These are phyloP conservation scores for Delitschia confertaspora DNA, from an alignment of 495 filamentous ascomycete genomes.

Conservation along the genomic window DNA sequence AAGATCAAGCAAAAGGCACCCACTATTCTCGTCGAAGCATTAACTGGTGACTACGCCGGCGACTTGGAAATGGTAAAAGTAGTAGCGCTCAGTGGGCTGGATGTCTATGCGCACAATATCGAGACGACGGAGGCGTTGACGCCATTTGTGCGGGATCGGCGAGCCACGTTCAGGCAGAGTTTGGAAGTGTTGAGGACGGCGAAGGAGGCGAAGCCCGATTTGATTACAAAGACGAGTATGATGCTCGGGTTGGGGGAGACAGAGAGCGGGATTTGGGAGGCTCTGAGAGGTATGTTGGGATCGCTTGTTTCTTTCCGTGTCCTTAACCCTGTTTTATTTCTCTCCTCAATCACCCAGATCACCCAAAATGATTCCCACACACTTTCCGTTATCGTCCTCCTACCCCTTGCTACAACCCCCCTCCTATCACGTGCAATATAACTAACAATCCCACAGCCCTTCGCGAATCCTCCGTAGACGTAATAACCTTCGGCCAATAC, in stretches of 20 bases:
- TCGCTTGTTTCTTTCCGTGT: neutral
- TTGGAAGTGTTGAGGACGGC: constrained; percentile 70
- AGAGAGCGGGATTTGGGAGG: constrained; percentile 76
- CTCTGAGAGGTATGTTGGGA: constrained; percentile 52
- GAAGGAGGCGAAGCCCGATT: constrained; percentile 60
- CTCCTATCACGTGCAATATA: neutral
- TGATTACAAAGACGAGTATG: constrained; percentile 95
- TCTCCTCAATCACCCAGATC: neutral
- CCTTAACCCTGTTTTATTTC: neutral
- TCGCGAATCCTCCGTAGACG: constrained; percentile 70
- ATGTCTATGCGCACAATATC: constrained; percentile 95
- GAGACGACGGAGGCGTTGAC: constrained; percentile 91
- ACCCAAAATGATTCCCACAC: no score
- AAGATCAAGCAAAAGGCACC: constrained; percentile 89
- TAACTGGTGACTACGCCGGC: constrained; percentile 85
- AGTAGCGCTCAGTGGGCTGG: constrained; percentile 78
- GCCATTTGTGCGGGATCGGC: constrained; percentile 78
- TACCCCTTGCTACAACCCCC: neutral
- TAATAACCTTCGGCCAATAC: constrained; percentile 97
- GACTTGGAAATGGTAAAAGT: constrained; percentile 71
- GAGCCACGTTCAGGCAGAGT: constrained; percentile 83
- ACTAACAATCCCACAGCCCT: constrained; percentile 47
- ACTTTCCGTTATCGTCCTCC: no score
- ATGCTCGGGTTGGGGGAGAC: constrained; percentile 95
- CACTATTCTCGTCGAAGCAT: constrained; percentile 80